Conservation (phyloP, 106 monocot genomes). For the Ottelia alismoides region DNA sequence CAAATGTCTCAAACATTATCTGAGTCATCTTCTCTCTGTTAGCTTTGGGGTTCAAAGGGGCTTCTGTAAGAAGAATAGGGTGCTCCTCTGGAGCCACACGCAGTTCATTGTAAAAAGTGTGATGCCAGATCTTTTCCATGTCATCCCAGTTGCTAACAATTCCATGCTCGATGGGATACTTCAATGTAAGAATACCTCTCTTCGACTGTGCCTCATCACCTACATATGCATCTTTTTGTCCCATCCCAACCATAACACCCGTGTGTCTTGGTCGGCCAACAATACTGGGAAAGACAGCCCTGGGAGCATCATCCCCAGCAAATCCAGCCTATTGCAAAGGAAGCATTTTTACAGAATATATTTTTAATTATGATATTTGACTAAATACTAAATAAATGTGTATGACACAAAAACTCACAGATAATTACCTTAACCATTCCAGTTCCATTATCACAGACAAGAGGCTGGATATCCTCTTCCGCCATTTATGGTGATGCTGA, state of each 20-base stretch:
- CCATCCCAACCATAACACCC: slow-evolving; percentile 18
- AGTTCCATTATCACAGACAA: slow-evolving; percentile 20
- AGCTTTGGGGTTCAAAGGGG: slow-evolving; percentile 16
- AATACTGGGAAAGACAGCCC: slow-evolving; percentile 16
- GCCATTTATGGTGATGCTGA: too few relatives aligned
- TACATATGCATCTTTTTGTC: slow-evolving; percentile 15
- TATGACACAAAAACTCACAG: too few relatives aligned
- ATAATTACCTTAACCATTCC: slow-evolving; percentile 20
- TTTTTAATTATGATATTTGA: too few relatives aligned
- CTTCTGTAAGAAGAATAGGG: slow-evolving; percentile 16
- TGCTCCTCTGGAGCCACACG: slow-evolving; percentile 19
- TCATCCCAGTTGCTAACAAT: slow-evolving; percentile 19
- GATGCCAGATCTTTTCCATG: slow-evolving; percentile 22
- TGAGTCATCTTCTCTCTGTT: slow-evolving; percentile 18
- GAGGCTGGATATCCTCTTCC: slow-evolving; percentile 15
- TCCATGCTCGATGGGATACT: slow-evolving; percentile 21
- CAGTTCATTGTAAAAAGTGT: slow-evolving; percentile 17
- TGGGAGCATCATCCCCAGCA: slow-evolving; percentile 16
- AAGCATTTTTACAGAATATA: too few relatives aligned
- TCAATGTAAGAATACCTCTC: slow-evolving; percentile 14
- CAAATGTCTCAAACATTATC: slow-evolving; percentile 19
- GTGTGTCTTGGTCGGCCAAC: slow-evolving; percentile 20
- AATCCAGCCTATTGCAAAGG: slow-evolving; percentile 14
- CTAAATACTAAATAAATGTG: too few relatives aligned
- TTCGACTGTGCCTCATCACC: slow-evolving; percentile 19